A percentile compares a stretch with the other conserved stretches of the same genome.
Conservation (phyloP, 805 yeast genomes). For the Candida khao-thaluensis region DNA sequence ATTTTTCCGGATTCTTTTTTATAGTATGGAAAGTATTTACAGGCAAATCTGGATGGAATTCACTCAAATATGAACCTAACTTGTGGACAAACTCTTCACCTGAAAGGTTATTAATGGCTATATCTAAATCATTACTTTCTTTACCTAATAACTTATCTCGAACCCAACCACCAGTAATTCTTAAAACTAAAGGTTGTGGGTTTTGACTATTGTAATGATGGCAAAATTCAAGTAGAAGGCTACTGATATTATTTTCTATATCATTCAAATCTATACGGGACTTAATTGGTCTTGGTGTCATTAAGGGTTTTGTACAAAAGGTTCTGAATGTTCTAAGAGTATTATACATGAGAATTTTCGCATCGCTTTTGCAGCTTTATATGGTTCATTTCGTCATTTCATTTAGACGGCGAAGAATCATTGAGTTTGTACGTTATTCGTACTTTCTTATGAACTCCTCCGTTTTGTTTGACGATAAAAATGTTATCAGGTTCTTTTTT, state of each 20-base stretch:
- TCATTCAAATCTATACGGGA: slow-evolving; percentile 34
- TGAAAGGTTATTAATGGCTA: slow-evolving; percentile 79
- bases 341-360: slow-evolving; percentile 5
- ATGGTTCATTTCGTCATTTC: no score
- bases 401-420: no score
- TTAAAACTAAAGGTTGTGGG: slow-evolving; percentile 42
- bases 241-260: slow-evolving; percentile 42
- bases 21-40: slow-evolving; percentile 60
- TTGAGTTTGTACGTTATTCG: no score
- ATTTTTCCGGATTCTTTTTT: slow-evolving; percentile 90
- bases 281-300: slow-evolving; percentile 11
- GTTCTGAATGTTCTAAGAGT: not conserved
- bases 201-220: slow-evolving; percentile 30
- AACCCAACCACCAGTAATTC: slow-evolving; percentile 99
- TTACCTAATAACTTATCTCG: slow-evolving; percentile 86
- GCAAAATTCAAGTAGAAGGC: slow-evolving; percentile 42
- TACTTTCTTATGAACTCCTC: no score
- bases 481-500: no score
- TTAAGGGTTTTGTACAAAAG: not conserved
- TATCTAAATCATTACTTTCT: slow-evolving; percentile 83
- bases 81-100: slow-evolving; percentile 84
- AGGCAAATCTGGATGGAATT: slow-evolving; percentile 24
- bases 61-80: slow-evolving; percentile 48
- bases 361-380: not conserved
- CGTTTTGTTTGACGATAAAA: no score